Evolutionary conservation across 768 basidiomycete species (phyloP), one percentile per base, ranked within the genome.

Genomic region (Cyathus striatus): DNA sequence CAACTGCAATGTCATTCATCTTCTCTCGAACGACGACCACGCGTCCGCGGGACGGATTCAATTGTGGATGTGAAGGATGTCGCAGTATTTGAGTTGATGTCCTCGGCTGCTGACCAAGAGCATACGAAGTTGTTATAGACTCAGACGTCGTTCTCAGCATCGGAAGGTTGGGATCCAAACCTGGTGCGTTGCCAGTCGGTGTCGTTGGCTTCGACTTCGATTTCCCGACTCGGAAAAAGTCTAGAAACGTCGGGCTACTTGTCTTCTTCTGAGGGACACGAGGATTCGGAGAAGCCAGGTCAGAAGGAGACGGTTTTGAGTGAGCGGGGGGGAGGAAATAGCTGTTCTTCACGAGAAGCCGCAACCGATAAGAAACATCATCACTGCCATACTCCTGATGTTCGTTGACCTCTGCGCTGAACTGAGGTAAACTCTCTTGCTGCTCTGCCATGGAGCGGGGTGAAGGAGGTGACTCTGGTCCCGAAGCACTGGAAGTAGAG

Each of bases 301-400:
- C 79, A 21, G 82, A 70, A 2, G 81, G 75, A 7, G 77, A 78
- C 2, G 90, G 90, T 55, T 92, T 92, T 32, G 81, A 74, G 54
- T 92, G 90, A 0, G 90, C 89, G 7, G 90, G 90, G 3, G 90
- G 90, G 26, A 92, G 79, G 56, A 88, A 92, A 58, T 92, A 92
- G 55, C 74, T 90, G 62, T 92, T 92, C 59, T 84, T 86, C 42
- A 92, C 83, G 30, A 92, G 76, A 41, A 92, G 74, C 30, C 81
- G 83, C 16, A 92, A 76, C 18, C 90, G 84, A 64, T 89, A 88
- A 16, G 87, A 81, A 30, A 91, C 88, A 54, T 92, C 90, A 61
- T 92, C 89, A 17, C 75, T 72, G 52, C 79, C 73, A 49, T 73
- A 79, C 40, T 70, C 74, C 49, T 76, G 71, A 21, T 69, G 59